Base-by-base conservation (phyloP, 108 stramenopile genomes). In the Nitzschia sp. region DNA sequence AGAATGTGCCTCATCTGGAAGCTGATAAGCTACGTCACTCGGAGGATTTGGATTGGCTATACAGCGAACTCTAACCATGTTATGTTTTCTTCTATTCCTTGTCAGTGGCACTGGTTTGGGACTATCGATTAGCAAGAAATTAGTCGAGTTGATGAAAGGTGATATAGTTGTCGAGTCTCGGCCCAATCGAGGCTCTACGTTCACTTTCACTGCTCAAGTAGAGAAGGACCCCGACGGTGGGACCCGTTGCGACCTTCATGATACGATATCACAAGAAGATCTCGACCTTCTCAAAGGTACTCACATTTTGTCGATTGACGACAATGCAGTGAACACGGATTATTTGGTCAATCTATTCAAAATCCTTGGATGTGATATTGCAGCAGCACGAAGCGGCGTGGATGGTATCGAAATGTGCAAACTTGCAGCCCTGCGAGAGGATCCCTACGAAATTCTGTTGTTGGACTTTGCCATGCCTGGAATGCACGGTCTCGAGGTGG, bases 391-490 rank as follows among this genome's bases (percentile, higher is more conserved):
- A 46, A 26, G 55, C 33, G 83, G 55, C 27, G 55, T 57, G 28
- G 55, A 57, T 33, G 55, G 55, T 17, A 57, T 57, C 28, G 55
- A 57, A 57, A 32, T 57, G 55, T 29, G 30, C 28, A 57, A 57
- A 33, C 31, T 57, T 5, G 55, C 55, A 15, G 63, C 45, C 19
- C 28, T 64, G 6, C 63, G 63, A 27, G 46, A 48, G 48, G 26
- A 29, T 8, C 45, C 29, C 4, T 83, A 58, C 45, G 75, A 81
- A 33, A 25, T 83, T 23, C 71, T 88, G 1, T 68, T 85, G 52
- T 80, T 88, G 84, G 87, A 88, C 53, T 41, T 77, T 21, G 79
- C 82, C 25, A 88, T 88, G 87, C 87, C 87, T 23, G 68, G 72
- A 0, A 78, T 88, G 81, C 78, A 84, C 50, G 87, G 87, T 17